Evolutionary conservation across 177 flowering plant genomes (phyloP).

Genomic region (Vitis hybrid): DNA sequence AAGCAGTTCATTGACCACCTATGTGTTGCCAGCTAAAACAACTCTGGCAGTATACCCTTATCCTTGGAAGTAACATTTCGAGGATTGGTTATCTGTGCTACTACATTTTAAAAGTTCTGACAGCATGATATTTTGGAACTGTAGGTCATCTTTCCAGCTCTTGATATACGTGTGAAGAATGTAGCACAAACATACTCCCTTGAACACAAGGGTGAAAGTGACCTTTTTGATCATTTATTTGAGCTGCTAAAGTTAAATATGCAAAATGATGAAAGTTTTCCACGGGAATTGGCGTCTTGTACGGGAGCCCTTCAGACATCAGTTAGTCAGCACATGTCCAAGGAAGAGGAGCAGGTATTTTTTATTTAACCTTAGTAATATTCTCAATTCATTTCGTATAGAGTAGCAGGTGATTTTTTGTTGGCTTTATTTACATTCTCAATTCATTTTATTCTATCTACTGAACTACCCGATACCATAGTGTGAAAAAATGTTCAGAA

Average conservation of each 20-base stretch:
- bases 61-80: neutral
- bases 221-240: constrained; percentile 47
- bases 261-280: constrained; percentile 33
- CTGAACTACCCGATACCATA: too few relatives aligned
- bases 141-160: constrained; percentile 55
- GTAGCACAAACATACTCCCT: constrained; percentile 55
- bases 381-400: too few relatives aligned
- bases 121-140: constrained; percentile 5
- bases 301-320: constrained; percentile 55
- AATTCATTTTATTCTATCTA: too few relatives aligned
- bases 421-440: too few relatives aligned
- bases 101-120: neutral
- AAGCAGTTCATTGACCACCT: too few relatives aligned
- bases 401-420: too few relatives aligned
- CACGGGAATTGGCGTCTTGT: constrained; percentile 47
- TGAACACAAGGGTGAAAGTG: constrained; percentile 51
- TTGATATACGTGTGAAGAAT: constrained; percentile 54
- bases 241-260: constrained; percentile 31
- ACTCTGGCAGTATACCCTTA: neutral
- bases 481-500: too few relatives aligned
- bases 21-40: neutral
- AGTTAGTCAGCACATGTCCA: constrained; percentile 48
- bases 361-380: neutral
- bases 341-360: constrained; percentile 53
- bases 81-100: neutral